Conservation (phyloP, 2,329 filamentous ascomycete species). For the Harringtonia lauricola region DNA sequence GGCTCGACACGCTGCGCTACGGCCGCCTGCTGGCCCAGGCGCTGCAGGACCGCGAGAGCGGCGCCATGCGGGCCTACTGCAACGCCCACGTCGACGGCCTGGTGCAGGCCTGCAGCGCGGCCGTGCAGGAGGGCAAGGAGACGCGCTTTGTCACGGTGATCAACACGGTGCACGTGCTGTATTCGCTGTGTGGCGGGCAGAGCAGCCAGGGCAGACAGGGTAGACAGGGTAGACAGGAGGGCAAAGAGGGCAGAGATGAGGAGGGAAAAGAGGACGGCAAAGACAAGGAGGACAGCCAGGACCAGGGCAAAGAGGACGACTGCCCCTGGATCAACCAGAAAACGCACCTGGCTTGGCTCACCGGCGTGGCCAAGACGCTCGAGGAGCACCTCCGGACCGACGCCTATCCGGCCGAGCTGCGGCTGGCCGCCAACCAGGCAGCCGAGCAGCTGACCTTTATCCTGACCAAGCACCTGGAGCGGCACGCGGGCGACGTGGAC, state of each 20-base stretch:
- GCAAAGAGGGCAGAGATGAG: background rate
- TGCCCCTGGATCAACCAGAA: conserved; percentile 56
- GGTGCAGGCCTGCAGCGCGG: conserved; percentile 54
- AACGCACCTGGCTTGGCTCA: conserved; percentile 49
- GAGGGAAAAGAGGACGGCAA: background rate
- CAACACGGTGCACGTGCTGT: conserved; percentile 77
- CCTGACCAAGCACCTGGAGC: conserved; percentile 67
- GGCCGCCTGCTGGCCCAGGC: conserved; percentile 88
- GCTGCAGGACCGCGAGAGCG: conserved; percentile 63
- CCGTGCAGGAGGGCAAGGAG: conserved; percentile 55
- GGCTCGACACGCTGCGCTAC: conserved; percentile 74
- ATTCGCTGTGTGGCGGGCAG: conserved; percentile 50
- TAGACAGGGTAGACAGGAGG: conserved; percentile 32
- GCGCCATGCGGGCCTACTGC: conserved; percentile 62
- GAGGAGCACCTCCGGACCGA: conserved; percentile 64
- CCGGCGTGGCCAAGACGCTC: conserved; percentile 62
- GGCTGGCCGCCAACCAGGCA: conserved; percentile 79
- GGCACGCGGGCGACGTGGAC: conserved; percentile 67
- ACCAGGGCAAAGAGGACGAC: background rate
- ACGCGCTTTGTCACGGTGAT: conserved; percentile 60
- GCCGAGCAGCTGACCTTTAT: conserved; percentile 80
- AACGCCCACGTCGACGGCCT: conserved; percentile 63
- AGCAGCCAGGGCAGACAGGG: conserved; percentile 67
- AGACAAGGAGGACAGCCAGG: background rate
- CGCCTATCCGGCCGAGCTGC: conserved; percentile 57